Evolutionary conservation across 306 rosid species (phyloP), one percentile per base, ranked within the genome.

Genomic region (Vigna radiata): DNA sequence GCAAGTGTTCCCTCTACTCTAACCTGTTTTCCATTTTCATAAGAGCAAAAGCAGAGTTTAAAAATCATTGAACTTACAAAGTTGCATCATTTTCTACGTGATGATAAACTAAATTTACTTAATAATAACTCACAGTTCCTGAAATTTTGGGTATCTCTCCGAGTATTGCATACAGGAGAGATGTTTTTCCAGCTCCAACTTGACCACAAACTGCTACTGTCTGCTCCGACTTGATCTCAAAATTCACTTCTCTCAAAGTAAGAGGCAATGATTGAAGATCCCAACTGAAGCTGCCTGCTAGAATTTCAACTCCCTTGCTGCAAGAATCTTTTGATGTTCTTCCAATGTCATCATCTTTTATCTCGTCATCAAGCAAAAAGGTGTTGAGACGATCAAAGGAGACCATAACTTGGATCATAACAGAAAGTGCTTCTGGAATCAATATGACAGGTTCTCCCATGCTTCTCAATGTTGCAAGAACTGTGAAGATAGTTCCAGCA

Each of bases 401-500:
- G 41, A 90, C 93, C 80, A 85, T 88, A 21, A 83, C 91, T 83
- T 90, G 96, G 59, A 87, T 88, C 81, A 90, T 39, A 43, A 64
- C 55, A 13, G 93, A 86, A 44, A 90, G 87, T 15, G 87, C 87
- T 53, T 90, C 96, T 3, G 93, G 96, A 37, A 90, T 85, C 86
- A 85, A 61, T 70, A 79, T 83, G 16, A 90, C 91, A 37, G 93
- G 93, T 70, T 88, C 90, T 31, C 73, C 77, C 87, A 90, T 68
- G 68, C n/a, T 76, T 63, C 87, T 83, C 54, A 90, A 18, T 9
- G 91, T 70, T 7, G 93, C 93, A 17, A 88, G 84, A 54, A 90
- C 86, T 7, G 94, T 86, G 86, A 91, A 91, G 43, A 91, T 85
- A 70, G 90, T 91, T 73, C 87, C 86, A 55, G 95, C 93, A 81